Evolutionary conservation across 2,329 filamentous ascomycete species (phyloP).

Genomic region (Talaromyces sp.): DNA sequence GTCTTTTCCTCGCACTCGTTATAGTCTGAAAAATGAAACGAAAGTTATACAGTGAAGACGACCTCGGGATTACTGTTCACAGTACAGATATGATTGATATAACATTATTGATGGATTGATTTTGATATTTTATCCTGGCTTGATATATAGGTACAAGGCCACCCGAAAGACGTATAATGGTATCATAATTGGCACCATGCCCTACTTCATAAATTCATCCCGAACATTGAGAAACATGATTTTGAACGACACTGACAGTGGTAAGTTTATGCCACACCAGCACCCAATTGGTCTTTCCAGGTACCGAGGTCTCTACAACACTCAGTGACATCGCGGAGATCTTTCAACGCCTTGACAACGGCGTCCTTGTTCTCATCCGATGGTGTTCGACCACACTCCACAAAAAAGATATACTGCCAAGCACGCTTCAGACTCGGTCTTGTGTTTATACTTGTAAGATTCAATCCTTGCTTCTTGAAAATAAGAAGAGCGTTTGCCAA

Average conservation of each 20-base stretch:
- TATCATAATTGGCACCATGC: too few relatives aligned
- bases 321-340: slow-evolving; percentile 41
- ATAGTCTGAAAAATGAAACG: slow-evolving; percentile 10
- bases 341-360: slow-evolving; percentile 35
- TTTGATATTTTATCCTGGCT: too few relatives aligned
- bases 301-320: slow-evolving; percentile 44
- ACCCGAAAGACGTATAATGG: too few relatives aligned
- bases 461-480: slow-evolving; percentile 73
- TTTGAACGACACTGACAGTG: too few relatives aligned
- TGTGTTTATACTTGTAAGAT: slow-evolving; percentile 89
- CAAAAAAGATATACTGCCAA: slow-evolving; percentile 94
- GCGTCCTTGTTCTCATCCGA: slow-evolving; percentile 31
- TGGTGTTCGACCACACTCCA: slow-evolving; percentile 74
- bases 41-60: slow-evolving; percentile 6
- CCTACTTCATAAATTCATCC: too few relatives aligned
- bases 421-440: slow-evolving; percentile 72
- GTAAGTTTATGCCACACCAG: too few relatives aligned
- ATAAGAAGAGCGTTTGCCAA: slow-evolving; percentile 78
- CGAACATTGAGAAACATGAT: too few relatives aligned
- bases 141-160: too few relatives aligned
- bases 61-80: slow-evolving; percentile 12
- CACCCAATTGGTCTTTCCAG: slow-evolving; percentile 40
- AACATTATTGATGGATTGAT: too few relatives aligned
- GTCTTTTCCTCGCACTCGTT: slow-evolving; percentile 19
- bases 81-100: too few relatives aligned